phyloP scores from a whole-genome alignment of 352 stramenopile genomes.

The Globisporangium paroecandrum region DNA sequence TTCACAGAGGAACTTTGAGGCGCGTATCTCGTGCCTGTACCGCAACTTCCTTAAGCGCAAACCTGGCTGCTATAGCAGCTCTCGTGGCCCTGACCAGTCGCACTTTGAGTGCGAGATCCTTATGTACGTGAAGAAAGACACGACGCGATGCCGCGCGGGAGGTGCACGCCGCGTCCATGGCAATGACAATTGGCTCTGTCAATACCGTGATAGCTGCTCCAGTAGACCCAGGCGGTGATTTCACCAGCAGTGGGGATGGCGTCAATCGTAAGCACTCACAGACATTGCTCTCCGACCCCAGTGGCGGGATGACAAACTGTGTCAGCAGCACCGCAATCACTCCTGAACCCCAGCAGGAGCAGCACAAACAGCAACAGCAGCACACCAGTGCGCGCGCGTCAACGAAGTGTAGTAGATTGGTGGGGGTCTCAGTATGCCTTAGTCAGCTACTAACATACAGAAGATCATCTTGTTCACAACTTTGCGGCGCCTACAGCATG shows the following conservation, averaged over 20 bases:
- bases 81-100: conserved; percentile 10
- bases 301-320: no score
- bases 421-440: no score
- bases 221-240: neutral
- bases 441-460: neutral
- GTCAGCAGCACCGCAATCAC: neutral
- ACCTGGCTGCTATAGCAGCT: conserved; percentile 1
- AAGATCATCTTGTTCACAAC: neutral
- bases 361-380: neutral
- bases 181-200: neutral
- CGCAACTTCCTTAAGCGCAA: conserved; percentile 81
- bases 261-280: neutral
- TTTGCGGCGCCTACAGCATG: neutral
- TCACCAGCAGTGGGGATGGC: neutral
- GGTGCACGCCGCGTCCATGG: neutral
- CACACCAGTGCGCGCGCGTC: no score
- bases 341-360: conserved; percentile 1
- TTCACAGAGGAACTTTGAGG: conserved; percentile 69
- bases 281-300: neutral
- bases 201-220: neutral
- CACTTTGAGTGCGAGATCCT: conserved; percentile 70
- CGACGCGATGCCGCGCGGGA: neutral
- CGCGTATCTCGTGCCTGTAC: conserved; percentile 64
- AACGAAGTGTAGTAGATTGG: no score
- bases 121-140: conserved; percentile 70